Evolutionary conservation across 2,329 filamentous ascomycete species (phyloP).

Genomic region (Monosporascus sp.): DNA sequence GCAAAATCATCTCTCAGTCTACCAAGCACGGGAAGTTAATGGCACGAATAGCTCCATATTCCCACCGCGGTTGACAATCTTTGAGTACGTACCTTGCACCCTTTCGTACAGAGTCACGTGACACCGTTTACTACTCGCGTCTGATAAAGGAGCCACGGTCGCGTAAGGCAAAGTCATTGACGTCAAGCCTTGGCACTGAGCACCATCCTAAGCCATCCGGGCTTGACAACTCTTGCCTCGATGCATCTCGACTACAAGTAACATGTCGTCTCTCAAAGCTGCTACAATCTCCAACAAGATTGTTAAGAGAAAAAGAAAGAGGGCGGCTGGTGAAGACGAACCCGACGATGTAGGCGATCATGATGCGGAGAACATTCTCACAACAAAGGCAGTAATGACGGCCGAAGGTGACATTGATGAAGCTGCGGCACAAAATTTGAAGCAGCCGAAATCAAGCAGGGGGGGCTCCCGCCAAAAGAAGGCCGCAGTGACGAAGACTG

Average conservation of each 20-base stretch:
- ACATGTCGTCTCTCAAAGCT: slow-evolving; percentile 42
- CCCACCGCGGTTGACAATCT: no score
- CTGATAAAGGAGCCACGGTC: not conserved
- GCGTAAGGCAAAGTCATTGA: slow-evolving; percentile 3
- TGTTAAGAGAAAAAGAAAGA: slow-evolving; percentile 33
- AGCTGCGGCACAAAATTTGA: not conserved
- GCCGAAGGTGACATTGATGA: not conserved
- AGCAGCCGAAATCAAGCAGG: slow-evolving; percentile 3
- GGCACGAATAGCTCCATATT: no score
- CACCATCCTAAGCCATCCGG: not conserved
- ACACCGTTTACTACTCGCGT: not conserved
- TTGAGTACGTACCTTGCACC: not conserved
- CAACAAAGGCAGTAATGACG: slow-evolving; percentile 1
- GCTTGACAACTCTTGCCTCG: not conserved
- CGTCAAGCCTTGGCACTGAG: slow-evolving; percentile 5
- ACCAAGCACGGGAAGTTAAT: no score
- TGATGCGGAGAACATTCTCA: not conserved
- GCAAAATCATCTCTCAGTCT: not conserved
- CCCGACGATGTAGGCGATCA: slow-evolving; percentile 2
- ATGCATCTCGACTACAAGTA: slow-evolving; percentile 25
- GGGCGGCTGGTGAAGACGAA: slow-evolving; percentile 22
- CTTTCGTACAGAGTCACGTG: not conserved
- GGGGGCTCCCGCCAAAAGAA: slow-evolving; percentile 14
- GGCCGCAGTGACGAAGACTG: slow-evolving; percentile 5
- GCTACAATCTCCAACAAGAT: slow-evolving; percentile 39